Percentiles rank a stretch among this genome's conserved stretches.
These are phyloP conservation scores for Monilinia aucupariae DNA, from an alignment of 2,329 filamentous ascomycete genomes.

Conservation along the genomic window DNA sequence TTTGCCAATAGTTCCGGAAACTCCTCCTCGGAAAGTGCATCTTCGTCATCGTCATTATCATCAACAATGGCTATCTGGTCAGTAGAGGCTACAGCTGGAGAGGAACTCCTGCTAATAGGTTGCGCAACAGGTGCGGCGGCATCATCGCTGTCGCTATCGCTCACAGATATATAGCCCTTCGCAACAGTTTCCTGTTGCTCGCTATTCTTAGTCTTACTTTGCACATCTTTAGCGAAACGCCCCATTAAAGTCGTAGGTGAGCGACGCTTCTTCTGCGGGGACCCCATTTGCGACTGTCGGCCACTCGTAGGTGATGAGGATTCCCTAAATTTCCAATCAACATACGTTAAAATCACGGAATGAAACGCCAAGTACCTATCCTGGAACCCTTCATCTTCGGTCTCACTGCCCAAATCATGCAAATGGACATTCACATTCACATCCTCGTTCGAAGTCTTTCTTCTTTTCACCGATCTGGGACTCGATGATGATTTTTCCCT, in stretches of 20 bases:
- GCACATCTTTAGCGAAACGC: conserved; percentile 23
- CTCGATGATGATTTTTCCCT: conserved; percentile 25
- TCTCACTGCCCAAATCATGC: conserved; percentile 14
- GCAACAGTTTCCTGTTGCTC: conserved; percentile 7
- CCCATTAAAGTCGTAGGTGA: conserved; percentile 23
- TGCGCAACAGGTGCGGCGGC: conserved; percentile 8
- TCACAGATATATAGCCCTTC: conserved; percentile 27
- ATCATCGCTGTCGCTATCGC: conserved; percentile 25
- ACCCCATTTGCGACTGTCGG: conserved; percentile 19
- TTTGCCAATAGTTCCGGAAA: conserved; percentile 32
- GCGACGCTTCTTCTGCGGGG: conserved; percentile 8
- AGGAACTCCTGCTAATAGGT: not conserved
- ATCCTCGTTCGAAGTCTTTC: conserved; percentile 22
- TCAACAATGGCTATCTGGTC: not conserved
- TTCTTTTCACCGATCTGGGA: conserved; percentile 28
- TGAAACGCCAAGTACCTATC: conserved; percentile 1
- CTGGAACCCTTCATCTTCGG: conserved; percentile 7
- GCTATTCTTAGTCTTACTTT: conserved; percentile 14
- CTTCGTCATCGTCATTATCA: conserved; percentile 28
- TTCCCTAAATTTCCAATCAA: conserved; percentile 19
- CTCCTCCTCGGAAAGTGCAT: conserved; percentile 28
- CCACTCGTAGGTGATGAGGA: conserved; percentile 25
- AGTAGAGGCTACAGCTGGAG: not conserved
- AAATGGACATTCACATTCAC: conserved; percentile 20
- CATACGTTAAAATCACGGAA: not conserved